Base-by-base conservation (phyloP, 371 early-diverging fungal genomes). In the Neoconidiobolus thromboides region DNA sequence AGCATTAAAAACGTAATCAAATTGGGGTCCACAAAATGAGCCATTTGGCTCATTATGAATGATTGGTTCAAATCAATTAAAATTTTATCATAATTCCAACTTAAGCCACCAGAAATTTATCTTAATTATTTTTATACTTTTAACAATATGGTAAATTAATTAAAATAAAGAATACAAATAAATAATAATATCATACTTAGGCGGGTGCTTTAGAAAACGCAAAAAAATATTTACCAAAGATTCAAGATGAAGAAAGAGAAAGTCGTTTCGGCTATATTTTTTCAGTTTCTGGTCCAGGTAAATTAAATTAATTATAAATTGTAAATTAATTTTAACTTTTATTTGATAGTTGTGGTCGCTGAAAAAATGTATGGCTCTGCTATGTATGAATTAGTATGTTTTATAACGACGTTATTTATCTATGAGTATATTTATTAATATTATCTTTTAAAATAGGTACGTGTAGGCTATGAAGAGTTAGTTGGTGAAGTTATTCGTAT, bases 401-500 rank as follows among this genome's bases (percentile, higher is more conserved):
- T 15, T 26, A n/a, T 37, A 26, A 26, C 26, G 42, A 44, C 12
- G n/a, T 53, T 51, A 5, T 59, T 48, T 44, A 9, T 26, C 54
- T 26, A 15, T 56, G 43, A 52, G 43, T 15, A 39, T 43, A 15
- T 36, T 48, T 62, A 7, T 46, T 15, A 39, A 51, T 49, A 14
- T 38, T 46, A 40, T 9, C 15, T 61, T 54, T 43, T 48, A 51
- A 51, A n/a, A 43, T 61, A 91, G 91, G 90, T 93, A 49, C 96
- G 98, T 69, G 99, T 99, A 37, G 99, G 99, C 59, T 88, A 94
- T 71, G 76, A 82, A 65, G 96, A 94, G 63, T 81, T 99, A 58
- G 89, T 98, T 43, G 99, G 99, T 63, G 99, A 99, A 77, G 98
- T 99, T 65, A 99, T 99, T 71, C 91, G 96, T 75, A 93, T 99